Evolutionary conservation across 1,284 basidiomycete genomes (phyloP).

Genomic region (Polyporus tsugae): DNA sequence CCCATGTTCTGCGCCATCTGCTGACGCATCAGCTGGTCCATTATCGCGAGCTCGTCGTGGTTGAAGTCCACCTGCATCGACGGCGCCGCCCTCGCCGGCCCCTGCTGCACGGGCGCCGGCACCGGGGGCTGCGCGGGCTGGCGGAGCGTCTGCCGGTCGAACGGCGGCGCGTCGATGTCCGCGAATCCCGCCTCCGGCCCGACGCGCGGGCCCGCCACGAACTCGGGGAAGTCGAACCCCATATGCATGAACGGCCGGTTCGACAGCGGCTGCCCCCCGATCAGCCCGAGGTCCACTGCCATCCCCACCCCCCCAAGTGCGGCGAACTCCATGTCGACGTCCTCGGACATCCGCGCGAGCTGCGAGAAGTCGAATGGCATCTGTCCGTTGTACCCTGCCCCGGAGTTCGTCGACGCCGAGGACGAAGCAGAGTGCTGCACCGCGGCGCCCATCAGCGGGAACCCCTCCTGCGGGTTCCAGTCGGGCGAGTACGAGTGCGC

Average conservation of each 20-base stretch:
- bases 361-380: conserved; percentile 4
- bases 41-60: conserved; percentile 40
- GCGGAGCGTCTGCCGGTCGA: conserved; percentile 6
- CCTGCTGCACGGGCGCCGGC: conserved; percentile 9
- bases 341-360: conserved; percentile 22
- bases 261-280: conserved; percentile 34
- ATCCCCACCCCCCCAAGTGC: conserved; percentile 33
- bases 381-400: conserved; percentile 13
- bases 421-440: background rate
- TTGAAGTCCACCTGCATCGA: conserved; percentile 38
- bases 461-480: conserved; percentile 24
- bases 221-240: conserved; percentile 38
- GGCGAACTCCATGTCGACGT: conserved; percentile 38
- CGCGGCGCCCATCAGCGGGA: conserved; percentile 14
- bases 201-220: conserved; percentile 17
- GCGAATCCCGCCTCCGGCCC: conserved; percentile 20
- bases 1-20: conserved; percentile 28
- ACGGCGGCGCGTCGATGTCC: conserved; percentile 34
- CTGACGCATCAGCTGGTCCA: conserved; percentile 41
- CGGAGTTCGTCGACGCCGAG: conserved; percentile 1
- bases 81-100: conserved; percentile 13
- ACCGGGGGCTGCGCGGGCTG: conserved; percentile 8
- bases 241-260: conserved; percentile 33
- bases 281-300: conserved; percentile 35
- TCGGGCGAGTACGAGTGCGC: conserved; percentile 23